A percentile compares a stretch with the other conserved stretches of the same genome.
Evolutionary conservation across 1,284 basidiomycete genomes (phyloP).

Genomic region (Cryptococcus jaspeensis): DNA sequence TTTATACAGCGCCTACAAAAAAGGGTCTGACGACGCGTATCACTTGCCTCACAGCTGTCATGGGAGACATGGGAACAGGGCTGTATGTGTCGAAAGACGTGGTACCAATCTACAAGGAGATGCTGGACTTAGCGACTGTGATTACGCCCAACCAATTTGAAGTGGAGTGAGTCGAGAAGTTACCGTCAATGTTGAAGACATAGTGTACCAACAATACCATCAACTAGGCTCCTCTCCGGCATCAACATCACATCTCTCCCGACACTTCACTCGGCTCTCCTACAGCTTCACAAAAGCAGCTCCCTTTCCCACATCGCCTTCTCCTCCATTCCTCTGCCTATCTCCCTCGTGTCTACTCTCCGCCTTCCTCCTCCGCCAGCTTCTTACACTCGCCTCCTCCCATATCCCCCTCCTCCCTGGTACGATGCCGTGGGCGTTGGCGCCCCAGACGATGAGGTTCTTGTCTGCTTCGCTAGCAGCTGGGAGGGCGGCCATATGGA

Average conservation of each 20-base stretch:
- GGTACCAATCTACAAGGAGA: slow-evolving; percentile 77
- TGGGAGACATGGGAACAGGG: slow-evolving; percentile 77
- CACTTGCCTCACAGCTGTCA: slow-evolving; percentile 61
- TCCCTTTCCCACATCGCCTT: slow-evolving; percentile 83
- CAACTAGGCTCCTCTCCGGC: slow-evolving; percentile 67
- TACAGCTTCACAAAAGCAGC: slow-evolving; percentile 70
- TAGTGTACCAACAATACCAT: background rate
- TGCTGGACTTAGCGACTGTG: slow-evolving; percentile 78
- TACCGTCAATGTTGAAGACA: background rate
- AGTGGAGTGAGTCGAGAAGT: slow-evolving; percentile 69
- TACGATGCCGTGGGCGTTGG: slow-evolving; percentile 31
- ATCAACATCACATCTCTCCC: slow-evolving; percentile 63
- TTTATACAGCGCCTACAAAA: background rate
- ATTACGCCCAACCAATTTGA: slow-evolving; percentile 99
- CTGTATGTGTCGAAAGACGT: slow-evolving; percentile 87
- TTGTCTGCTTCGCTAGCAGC: slow-evolving; percentile 73
- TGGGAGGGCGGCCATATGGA: slow-evolving; percentile 41
- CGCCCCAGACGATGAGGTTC: slow-evolving; percentile 53
- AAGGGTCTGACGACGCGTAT: background rate
- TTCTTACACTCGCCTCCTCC: slow-evolving; percentile 38
- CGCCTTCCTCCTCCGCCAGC: slow-evolving; percentile 41
- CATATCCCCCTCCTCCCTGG: slow-evolving; percentile 31
- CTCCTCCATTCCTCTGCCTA: slow-evolving; percentile 68
- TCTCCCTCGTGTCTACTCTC: slow-evolving; percentile 31
- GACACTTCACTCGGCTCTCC: slow-evolving; percentile 69